Conservation (phyloP, 768 basidiomycete species). For the Suillus decipiens region DNA sequence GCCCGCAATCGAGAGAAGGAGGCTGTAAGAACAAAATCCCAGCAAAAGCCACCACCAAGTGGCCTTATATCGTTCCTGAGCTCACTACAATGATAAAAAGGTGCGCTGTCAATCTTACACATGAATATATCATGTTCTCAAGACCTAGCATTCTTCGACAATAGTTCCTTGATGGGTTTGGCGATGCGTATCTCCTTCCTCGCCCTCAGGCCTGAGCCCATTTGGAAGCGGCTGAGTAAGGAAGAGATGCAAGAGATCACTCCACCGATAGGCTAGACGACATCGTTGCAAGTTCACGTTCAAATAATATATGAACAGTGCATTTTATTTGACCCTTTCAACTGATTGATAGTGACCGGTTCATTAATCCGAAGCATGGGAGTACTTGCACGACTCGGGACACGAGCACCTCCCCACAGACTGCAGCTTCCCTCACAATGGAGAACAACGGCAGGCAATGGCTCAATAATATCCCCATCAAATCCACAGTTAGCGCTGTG, state of each 20-base stretch:
- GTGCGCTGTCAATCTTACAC: background rate
- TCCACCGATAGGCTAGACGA: background rate
- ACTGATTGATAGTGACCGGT: background rate
- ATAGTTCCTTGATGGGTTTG: background rate
- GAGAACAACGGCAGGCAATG: background rate
- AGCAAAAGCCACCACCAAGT: slow-evolving; percentile 23
- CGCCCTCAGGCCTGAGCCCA: background rate
- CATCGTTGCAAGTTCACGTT: background rate
- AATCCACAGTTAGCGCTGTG: background rate
- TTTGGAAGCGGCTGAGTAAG: slow-evolving; percentile 54
- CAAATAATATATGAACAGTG: background rate
- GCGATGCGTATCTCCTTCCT: background rate
- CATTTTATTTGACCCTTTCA: background rate
- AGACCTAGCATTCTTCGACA: background rate
- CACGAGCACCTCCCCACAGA: background rate
- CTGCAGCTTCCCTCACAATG: background rate
- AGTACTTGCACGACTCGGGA: background rate
- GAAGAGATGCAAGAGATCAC: slow-evolving; percentile 50
- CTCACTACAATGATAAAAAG: slow-evolving; percentile 30
- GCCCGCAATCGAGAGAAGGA: slow-evolving; percentile 55
- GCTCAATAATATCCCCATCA: background rate
- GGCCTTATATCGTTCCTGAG: slow-evolving; percentile 59
- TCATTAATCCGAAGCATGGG: background rate
- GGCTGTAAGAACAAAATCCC: slow-evolving; percentile 26
- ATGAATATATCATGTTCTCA: background rate